Conservation (phyloP, 352 stramenopile genomes). For the Pythium periplocum region DNA sequence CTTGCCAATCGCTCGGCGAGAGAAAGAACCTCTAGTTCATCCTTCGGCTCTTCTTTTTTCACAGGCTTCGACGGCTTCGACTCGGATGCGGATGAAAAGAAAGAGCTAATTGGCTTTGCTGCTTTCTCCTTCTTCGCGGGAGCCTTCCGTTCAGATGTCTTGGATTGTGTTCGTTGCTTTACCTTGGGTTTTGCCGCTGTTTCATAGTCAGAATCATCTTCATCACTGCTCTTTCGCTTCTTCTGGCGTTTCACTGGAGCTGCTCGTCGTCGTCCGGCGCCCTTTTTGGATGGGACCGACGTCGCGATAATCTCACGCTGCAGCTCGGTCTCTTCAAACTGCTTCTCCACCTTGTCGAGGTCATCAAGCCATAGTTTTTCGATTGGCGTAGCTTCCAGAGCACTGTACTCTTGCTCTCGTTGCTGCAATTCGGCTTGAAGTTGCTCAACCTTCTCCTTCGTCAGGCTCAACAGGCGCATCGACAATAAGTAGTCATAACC, state of each 20-base stretch:
- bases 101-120: slow-evolving; percentile 35
- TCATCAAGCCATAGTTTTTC: slow-evolving; percentile 92
- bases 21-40: slow-evolving; percentile 70
- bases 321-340: slow-evolving; percentile 63
- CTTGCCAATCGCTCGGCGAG: slow-evolving; percentile 63
- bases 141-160: slow-evolving; percentile 18
- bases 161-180: slow-evolving; percentile 12
- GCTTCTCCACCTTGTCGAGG: slow-evolving; percentile 85
- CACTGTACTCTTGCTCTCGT: slow-evolving; percentile 79
- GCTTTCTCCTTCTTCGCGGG: slow-evolving; percentile 18
- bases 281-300: slow-evolving; percentile 61
- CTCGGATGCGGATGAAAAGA: slow-evolving; percentile 33
- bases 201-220: slow-evolving; percentile 63
- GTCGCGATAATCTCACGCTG: slow-evolving; percentile 46
- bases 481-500: slow-evolving; percentile 95
- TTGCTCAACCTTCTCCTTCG: slow-evolving; percentile 90
- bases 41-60: slow-evolving; percentile 36
- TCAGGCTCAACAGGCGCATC: slow-evolving; percentile 94
- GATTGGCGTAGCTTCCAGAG: slow-evolving; percentile 76
- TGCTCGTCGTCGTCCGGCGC: slow-evolving; percentile 8
- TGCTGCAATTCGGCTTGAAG: slow-evolving; percentile 86
- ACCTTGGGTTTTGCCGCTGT: slow-evolving; percentile 26
- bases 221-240: slow-evolving; percentile 41
- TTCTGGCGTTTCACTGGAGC: slow-evolving; percentile 39
- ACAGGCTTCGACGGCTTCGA: slow-evolving; percentile 11